phyloP scores from a whole-genome alignment of 345 rosid genomes.

The Brassica incana region DNA sequence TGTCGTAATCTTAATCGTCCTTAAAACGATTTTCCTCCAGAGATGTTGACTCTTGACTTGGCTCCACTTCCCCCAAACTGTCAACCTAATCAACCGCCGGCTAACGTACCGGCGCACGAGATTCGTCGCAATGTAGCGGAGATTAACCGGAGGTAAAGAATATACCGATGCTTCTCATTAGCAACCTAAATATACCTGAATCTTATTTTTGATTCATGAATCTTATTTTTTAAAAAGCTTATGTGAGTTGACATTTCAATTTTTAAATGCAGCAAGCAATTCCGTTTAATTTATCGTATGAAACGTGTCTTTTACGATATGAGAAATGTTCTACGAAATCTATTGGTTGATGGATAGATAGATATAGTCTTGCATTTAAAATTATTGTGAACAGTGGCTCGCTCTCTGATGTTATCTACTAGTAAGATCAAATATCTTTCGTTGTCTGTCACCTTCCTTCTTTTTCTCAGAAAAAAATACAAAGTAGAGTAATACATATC shows the following conservation, averaged over 20 bases:
- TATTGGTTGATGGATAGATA: neutral
- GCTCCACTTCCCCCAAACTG: constrained; percentile 8
- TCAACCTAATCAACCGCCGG: neutral
- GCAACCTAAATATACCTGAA: neutral
- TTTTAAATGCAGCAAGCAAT: neutral
- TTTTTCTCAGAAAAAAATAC: constrained; percentile 2
- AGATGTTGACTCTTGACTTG: neutral
- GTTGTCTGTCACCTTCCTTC: constrained; percentile 12
- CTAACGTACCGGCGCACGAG: constrained; percentile 1
- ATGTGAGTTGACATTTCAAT: constrained; percentile 9
- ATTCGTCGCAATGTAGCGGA: neutral
- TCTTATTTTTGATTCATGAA: neutral
- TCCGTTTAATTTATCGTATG: neutral
- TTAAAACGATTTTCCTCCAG: neutral
- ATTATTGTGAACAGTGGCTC: neutral
- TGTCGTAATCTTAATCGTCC: neutral
- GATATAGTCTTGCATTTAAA: neutral
- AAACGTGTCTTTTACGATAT: constrained; percentile 12
- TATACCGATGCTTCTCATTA: neutral
- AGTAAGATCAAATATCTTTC: neutral
- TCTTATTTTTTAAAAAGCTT: neutral
- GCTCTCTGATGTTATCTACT: constrained; percentile 11
- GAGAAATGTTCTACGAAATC: constrained; percentile 21
- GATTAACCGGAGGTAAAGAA: neutral
- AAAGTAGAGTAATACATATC: neutral